Evolutionary conservation across 2,329 filamentous ascomycete species (phyloP), one percentile per base, ranked within the genome.

Genomic region (Diaporthe citriasiana): DNA sequence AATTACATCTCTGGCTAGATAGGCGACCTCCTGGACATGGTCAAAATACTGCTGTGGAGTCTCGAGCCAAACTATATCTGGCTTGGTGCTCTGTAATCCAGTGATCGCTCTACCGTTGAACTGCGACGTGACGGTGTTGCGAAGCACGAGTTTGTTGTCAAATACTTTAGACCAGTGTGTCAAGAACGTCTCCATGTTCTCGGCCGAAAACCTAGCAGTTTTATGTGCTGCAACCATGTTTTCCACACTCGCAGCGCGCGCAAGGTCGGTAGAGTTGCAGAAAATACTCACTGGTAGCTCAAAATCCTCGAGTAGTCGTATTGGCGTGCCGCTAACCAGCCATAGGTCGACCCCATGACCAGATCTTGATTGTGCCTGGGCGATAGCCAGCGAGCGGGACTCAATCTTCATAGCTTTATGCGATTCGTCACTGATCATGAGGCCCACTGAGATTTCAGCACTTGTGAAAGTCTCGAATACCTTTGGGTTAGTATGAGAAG

Each of bases 361-460:
- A 1, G 19, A 17, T 0, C 7, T 38, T 0, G 63, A 25, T 19
- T 68, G 63, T 3, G 47, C 30, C 7, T 40, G 3, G 2, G 33
- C n/a, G 5, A 68, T 53, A 6, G 47, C 63, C 30, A 68, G 40
- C 0, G 63, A 27, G 10, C 47, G n/a, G 1, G 47, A 30, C 1
- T 53, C 33, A 0, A 38, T 0, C 0, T 4, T 27, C 30, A 57
- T 57, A 0, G 66, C 51, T 1, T 9, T 3, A 19, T 70, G 66
- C 0, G 7, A 17, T 4, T 70, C 66, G 13, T 56, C 66, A 0
- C 1, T 25, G 27, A 68, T 47, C 12, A 68, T 25, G 1, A 51
- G 1, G 0, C 63, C 47, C 19, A 53, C n/a, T 1, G 50, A 25
- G 2, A n/a, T 3, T 0, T 10, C 27, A 3, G 9, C 22, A 3